phyloP scores from a whole-genome alignment of 345 rosid genomes.

The Syzygium aromaticum region DNA sequence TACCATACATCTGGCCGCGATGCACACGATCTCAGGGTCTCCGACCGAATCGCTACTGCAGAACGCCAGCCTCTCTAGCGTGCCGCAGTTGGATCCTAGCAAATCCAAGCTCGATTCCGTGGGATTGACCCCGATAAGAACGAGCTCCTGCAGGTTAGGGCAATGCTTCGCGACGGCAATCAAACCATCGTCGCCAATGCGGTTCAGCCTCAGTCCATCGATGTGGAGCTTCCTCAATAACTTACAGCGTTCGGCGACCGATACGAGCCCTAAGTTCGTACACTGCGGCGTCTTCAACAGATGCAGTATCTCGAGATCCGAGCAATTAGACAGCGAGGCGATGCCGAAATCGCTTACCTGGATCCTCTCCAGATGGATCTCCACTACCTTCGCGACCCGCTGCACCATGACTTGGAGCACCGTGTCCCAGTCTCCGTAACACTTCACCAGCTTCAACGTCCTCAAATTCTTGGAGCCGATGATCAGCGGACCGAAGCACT shows the following conservation, averaged over 20 bases:
- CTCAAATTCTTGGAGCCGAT: constrained; percentile 52
- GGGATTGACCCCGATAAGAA: constrained; percentile 63
- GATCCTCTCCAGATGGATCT: constrained; percentile 64
- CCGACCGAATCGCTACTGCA: constrained; percentile 77
- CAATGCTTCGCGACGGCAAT: constrained; percentile 45
- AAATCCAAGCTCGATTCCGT: constrained; percentile 48
- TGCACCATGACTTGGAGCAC: constrained; percentile 34
- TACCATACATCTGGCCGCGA: constrained; percentile 53
- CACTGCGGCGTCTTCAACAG: constrained; percentile 71
- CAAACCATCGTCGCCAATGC: constrained; percentile 61
- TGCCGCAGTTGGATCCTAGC: constrained; percentile 51
- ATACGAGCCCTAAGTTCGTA: constrained; percentile 42
- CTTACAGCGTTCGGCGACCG: constrained; percentile 48
- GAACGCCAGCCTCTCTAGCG: constrained; percentile 59
- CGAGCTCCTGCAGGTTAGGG: constrained; percentile 61
- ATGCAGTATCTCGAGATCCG: constrained; percentile 57
- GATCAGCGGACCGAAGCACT: constrained; percentile 62
- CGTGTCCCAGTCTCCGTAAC: constrained; percentile 81
- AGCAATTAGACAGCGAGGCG: constrained; percentile 42
- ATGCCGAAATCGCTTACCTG: constrained; percentile 61
- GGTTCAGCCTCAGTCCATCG: constrained; percentile 66
- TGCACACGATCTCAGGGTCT: constrained; percentile 50
- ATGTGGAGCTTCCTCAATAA: constrained; percentile 66
- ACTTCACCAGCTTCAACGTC: constrained; percentile 66
- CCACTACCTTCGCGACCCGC: constrained; percentile 36